phyloP scores from a whole-genome alignment of 305 asterid genomes.

The Rubia balearica region DNA sequence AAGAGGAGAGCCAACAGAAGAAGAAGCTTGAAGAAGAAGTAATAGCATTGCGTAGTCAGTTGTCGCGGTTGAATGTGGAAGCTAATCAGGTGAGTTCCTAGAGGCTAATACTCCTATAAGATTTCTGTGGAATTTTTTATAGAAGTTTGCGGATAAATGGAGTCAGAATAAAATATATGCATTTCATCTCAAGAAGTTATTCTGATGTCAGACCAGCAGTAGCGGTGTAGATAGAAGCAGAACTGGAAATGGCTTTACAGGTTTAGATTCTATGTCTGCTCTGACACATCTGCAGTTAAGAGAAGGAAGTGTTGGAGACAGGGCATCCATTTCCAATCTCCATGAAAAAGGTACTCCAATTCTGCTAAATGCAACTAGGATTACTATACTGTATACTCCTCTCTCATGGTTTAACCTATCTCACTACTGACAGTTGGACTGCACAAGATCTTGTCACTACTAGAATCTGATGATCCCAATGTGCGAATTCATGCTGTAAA shows the following conservation, averaged over 20 bases:
- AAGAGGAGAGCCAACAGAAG: slow-evolving; percentile 75
- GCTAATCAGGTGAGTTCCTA: slow-evolving; percentile 56
- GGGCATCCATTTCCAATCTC: slow-evolving; percentile 74
- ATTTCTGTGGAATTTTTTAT: slow-evolving; percentile 10
- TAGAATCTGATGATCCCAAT: slow-evolving; percentile 84
- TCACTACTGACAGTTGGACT: slow-evolving; percentile 65
- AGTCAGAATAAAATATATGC: neutral
- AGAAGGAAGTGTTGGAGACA: slow-evolving; percentile 59
- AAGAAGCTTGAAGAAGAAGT: slow-evolving; percentile 94
- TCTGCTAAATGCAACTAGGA: slow-evolving; percentile 14
- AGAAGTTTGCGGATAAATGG: neutral
- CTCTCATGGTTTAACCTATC: neutral
- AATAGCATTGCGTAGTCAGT: slow-evolving; percentile 59
- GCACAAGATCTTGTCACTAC: slow-evolving; percentile 88
- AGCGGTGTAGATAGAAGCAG: slow-evolving; percentile 50
- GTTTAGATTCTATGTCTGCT: slow-evolving; percentile 52
- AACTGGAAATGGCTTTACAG: slow-evolving; percentile 43
- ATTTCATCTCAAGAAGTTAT: neutral
- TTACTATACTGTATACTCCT: neutral
- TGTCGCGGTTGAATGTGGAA: slow-evolving; percentile 59
- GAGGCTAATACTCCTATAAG: slow-evolving; percentile 6
- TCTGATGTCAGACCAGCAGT: slow-evolving; percentile 49
- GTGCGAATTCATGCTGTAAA: slow-evolving; percentile 97
- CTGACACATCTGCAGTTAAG: slow-evolving; percentile 51
- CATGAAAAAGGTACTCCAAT: slow-evolving; percentile 92